These are phyloP conservation scores for Tothia fuscella DNA, from an alignment of 2,329 filamentous ascomycete genomes.

Conservation along the genomic window DNA sequence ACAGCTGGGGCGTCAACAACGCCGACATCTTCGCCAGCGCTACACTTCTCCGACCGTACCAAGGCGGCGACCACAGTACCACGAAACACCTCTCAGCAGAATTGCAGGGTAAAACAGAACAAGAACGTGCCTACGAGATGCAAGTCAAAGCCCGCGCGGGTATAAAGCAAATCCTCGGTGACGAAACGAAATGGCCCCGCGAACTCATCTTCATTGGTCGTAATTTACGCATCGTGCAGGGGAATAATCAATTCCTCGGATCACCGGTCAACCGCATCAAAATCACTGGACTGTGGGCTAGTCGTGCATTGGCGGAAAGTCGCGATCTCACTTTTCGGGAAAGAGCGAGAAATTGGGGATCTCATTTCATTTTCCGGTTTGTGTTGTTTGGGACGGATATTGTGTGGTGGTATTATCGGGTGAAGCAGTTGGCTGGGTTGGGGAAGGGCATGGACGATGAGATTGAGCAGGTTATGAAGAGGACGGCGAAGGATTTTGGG, in stretches of 20 bases:
- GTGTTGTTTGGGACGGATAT: constrained; percentile 68
- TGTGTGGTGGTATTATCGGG: constrained; percentile 68
- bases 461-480: constrained; percentile 76
- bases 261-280: constrained; percentile 86
- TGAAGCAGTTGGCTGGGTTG: constrained; percentile 63
- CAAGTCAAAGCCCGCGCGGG: constrained; percentile 59
- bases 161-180: constrained; percentile 68
- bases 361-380: constrained; percentile 69
- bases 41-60: constrained; percentile 81
- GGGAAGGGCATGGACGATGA: constrained; percentile 90
- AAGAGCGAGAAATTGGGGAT: constrained; percentile 56
- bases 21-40: constrained; percentile 85
- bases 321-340: constrained; percentile 50
- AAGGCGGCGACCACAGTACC: constrained; percentile 64
- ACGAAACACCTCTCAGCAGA: constrained; percentile 45
- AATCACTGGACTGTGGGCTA: constrained; percentile 86
- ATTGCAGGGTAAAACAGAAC: constrained; percentile 41
- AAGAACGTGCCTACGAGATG: constrained; percentile 60
- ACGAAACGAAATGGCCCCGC: constrained; percentile 80
- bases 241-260: constrained; percentile 82
- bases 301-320: constrained; percentile 67
- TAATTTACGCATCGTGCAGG: constrained; percentile 86
- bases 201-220: constrained; percentile 87
- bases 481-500: constrained; percentile 81
- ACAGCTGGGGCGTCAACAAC: constrained; percentile 76